Percentiles rank a stretch among this genome's conserved stretches.
Conservation (phyloP, 1,284 basidiomycete species). For the Sporisorium reilianum region DNA sequence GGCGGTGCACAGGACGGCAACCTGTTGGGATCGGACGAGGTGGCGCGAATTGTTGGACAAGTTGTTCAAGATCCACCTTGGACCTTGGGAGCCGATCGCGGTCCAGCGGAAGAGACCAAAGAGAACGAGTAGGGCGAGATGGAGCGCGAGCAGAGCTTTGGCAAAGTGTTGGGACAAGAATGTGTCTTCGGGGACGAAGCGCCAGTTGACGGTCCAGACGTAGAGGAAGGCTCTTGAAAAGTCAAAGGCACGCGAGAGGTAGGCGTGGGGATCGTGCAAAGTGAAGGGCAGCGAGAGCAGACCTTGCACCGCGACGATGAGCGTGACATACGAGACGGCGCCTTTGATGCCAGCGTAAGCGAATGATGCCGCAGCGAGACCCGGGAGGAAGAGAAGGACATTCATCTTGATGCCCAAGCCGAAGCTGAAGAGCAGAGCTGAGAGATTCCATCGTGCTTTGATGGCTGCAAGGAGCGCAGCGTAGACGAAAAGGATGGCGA, state of each 20-base stretch:
- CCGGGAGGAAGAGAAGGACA: constrained; percentile 87
- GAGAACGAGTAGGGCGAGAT: constrained; percentile 75
- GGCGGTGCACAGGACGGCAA: constrained; percentile 22
- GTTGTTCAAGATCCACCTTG: constrained; percentile 71
- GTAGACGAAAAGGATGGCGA: constrained; percentile 77
- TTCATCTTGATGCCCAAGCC: constrained; percentile 98
- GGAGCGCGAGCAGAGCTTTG: constrained; percentile 76
- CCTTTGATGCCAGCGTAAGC: constrained; percentile 73
- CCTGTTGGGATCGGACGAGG: constrained; percentile 5
- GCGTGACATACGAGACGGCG: constrained; percentile 16
- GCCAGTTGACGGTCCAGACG: constrained; percentile 99
- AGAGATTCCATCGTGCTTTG: constrained; percentile 76
- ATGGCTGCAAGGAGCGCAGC: constrained; percentile 71
- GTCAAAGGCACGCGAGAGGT: constrained; percentile 85
- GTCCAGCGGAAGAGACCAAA: constrained; percentile 77
- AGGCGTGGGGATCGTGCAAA: constrained; percentile 75
- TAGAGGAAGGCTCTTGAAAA: constrained; percentile 89
- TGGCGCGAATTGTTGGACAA: not conserved
- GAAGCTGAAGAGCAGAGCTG: constrained; percentile 79
- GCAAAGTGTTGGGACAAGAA: constrained; percentile 81
- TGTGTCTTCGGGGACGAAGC: constrained; percentile 80
- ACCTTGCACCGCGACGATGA: constrained; percentile 71
- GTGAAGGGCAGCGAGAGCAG: constrained; percentile 82
- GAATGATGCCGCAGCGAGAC: constrained; percentile 78
- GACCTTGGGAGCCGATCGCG: constrained; percentile 79